A percentile compares a stretch with the other conserved stretches of the same genome.
These are phyloP conservation scores for Daldinia eschscholtzii DNA, from an alignment of 2,329 filamentous ascomycete species.

Conservation along the genomic window DNA sequence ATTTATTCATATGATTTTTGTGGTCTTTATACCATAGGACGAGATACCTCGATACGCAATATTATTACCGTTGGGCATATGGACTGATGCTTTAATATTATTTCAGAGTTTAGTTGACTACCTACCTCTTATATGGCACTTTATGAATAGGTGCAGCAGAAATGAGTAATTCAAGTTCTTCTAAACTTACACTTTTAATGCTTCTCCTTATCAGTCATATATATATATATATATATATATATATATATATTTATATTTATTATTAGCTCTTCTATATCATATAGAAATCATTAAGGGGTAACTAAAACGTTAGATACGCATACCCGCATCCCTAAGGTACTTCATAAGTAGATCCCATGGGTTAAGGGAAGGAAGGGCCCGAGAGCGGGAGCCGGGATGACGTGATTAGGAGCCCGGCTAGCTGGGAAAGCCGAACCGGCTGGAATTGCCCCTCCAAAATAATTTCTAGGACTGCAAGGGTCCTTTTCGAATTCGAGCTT, in stretches of 20 bases:
- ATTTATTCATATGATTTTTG: background rate
- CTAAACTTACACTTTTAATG: background rate
- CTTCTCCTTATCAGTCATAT: background rate
- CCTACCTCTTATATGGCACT: background rate
- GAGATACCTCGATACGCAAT: slow-evolving; percentile 5
- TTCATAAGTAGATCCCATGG: background rate
- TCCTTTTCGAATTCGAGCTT: background rate
- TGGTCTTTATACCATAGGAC: slow-evolving; percentile 4
- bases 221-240: too few relatives aligned
- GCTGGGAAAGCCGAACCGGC: slow-evolving; percentile 35
- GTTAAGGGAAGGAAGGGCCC: slow-evolving; percentile 9
- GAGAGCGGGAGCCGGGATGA: slow-evolving; percentile 45
- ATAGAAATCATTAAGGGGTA: background rate
- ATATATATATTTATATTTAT: too few relatives aligned
- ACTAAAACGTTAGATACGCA: background rate
- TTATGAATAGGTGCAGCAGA: background rate
- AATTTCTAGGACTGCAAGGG: slow-evolving; percentile 20
- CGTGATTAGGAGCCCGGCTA: slow-evolving; percentile 44
- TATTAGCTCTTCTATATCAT: too few relatives aligned
- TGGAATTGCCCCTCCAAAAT: slow-evolving; percentile 43
- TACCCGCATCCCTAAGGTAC: background rate
- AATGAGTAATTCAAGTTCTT: background rate
- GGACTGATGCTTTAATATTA: background rate
- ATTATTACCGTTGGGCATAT: background rate
- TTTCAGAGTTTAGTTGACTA: background rate